Base-by-base conservation (phyloP, 805 yeast species). In the Saccharomycopsis oosterbeekiorum region DNA sequence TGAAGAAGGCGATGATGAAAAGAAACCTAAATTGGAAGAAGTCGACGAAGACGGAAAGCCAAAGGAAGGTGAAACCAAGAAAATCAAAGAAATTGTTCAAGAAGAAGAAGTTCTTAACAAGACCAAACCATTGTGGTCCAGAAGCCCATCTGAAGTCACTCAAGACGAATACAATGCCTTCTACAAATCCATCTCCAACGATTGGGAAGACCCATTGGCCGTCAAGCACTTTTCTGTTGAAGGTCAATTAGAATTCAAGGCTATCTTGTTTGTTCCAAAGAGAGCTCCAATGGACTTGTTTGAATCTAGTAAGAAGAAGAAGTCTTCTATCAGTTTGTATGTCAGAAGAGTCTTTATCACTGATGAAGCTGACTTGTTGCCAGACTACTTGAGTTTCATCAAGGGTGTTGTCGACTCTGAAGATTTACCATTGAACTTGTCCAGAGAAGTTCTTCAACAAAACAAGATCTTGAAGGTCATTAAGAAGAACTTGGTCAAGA, bases 361-460 rank as follows among this genome's bases (percentile, higher is more conserved):
- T 67, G 99, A 94, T 74, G 99, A 94, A 72, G 97, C 98, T 74
- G 99, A 96, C 78, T 87, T 94, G 73, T 91, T 94, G 68, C 99
- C 99, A 75, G 98, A 94, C 78, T 94, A 99, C 99, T 85, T 94
- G 75, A 81, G 91, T 61, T 94, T 94, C 78, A 89, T 94, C 72
- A 92, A 83, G 81, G 99, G 99, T 86, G 99, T 94, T 78, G 99
- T 94, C 67, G 99, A 94, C 82, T 90, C 97, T 70, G 98, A 94
- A 83, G 99, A 94, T 80, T 84, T 94, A 78, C 99, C 99, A 78
- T 87, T 94, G 79, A 94, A 94, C 93, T 84, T 94, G 81, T 94
- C 99, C 71, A 93, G 99, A 89, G 99, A 94, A 82, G 88, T 96
- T 88, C 85, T 94, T 75, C 99, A 94, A 82, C 99, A 94, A 82